Evolutionary conservation across 768 basidiomycete genomes (phyloP).

Genomic region (Tricholoma terreum): DNA sequence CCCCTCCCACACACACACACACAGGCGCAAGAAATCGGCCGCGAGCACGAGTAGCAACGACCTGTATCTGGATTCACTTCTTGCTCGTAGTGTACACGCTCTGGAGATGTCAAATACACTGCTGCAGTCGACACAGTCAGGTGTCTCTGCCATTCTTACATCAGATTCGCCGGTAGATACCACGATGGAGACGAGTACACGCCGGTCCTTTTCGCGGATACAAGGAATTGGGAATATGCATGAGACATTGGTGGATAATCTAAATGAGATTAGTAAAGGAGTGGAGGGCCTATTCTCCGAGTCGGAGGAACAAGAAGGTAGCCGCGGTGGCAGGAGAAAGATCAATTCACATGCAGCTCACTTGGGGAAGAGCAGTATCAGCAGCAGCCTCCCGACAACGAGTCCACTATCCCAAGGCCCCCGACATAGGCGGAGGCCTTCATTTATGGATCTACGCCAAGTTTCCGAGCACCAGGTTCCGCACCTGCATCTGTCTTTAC

Average conservation of each 20-base stretch:
- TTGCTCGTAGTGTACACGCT: constrained; percentile 80
- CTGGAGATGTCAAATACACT: constrained; percentile 83
- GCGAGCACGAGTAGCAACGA: constrained; percentile 36
- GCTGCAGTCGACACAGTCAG: constrained; percentile 68
- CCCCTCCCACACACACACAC: constrained; percentile 17
- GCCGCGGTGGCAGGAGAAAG: constrained; percentile 4
- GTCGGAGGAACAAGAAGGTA: constrained; percentile 23
- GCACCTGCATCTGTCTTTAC: constrained; percentile 50
- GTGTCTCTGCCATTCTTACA: constrained; percentile 44
- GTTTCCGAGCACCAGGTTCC: constrained; percentile 25
- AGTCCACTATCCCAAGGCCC: constrained; percentile 3
- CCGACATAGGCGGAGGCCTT: constrained; percentile 35
- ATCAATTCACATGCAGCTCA: background rate
- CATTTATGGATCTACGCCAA: constrained; percentile 41
- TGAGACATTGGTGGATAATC: constrained; percentile 62
- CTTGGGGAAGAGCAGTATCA: constrained; percentile 27
- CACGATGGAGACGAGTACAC: constrained; percentile 46
- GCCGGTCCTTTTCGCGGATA: constrained; percentile 52
- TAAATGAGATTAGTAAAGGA: constrained; percentile 60
- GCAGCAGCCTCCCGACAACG: constrained; percentile 44
- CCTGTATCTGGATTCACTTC: constrained; percentile 69
- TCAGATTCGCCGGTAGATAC: constrained; percentile 45
- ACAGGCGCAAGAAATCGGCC: constrained; percentile 30
- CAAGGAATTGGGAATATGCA: constrained; percentile 41
- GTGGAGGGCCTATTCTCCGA: constrained; percentile 67